Evolutionary conservation across 345 rosid species (phyloP).

Genomic region (Eucalyptus cloeziana): DNA sequence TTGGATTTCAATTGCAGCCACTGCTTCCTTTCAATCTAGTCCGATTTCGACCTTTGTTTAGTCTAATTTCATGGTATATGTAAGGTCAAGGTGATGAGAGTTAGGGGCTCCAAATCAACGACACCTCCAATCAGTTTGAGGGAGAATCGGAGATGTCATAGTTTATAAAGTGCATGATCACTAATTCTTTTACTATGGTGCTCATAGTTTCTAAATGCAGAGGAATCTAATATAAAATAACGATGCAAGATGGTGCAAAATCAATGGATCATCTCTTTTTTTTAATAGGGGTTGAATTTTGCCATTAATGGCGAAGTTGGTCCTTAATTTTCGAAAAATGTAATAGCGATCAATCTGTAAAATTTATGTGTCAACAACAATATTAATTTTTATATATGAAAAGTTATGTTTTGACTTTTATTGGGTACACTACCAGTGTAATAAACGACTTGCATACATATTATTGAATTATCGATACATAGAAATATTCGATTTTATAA

Average conservation of each 20-base stretch:
- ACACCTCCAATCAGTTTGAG: too few species aligned
- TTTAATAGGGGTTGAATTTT: too few species aligned
- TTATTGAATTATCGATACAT: too few species aligned
- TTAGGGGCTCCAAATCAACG: neutral
- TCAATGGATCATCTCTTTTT: too few species aligned
- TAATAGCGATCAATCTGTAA: rapidly evolving
- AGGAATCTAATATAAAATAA: too few species aligned
- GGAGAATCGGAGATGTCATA: too few species aligned
- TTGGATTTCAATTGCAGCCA: neutral
- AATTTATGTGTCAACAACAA: neutral
- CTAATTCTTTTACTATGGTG: neutral
- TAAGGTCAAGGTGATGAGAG: neutral
- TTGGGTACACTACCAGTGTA: too few species aligned
- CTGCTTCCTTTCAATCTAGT: neutral
- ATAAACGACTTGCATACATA: too few species aligned
- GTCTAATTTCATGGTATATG: neutral
- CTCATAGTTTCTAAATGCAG: neutral
- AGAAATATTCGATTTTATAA: too few species aligned
- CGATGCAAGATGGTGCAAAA: neutral
- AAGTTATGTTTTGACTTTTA: too few species aligned
- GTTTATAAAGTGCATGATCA: neutral
- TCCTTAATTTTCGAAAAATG: too few species aligned
- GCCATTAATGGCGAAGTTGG: rapidly evolving
- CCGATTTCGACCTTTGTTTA: neutral
- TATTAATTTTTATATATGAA: too few species aligned